phyloP scores from a whole-genome alignment of 352 stramenopile genomes.

The Phytopythium boreale region DNA sequence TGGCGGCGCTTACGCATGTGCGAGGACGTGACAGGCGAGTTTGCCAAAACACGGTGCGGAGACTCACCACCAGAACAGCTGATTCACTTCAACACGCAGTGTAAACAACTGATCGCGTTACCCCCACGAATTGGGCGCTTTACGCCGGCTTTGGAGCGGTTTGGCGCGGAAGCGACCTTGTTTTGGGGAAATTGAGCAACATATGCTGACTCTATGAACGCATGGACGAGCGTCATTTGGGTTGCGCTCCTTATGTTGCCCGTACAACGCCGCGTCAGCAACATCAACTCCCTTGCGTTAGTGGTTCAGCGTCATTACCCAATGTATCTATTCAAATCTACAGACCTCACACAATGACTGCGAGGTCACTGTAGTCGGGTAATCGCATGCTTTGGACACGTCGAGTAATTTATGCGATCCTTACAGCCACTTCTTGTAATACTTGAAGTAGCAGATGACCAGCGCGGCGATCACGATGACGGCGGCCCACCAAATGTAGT shows the following conservation, averaged over 20 bases:
- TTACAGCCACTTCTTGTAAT: conserved; percentile 76
- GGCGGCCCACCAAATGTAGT: conserved; percentile 77
- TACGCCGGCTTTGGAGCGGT: not conserved
- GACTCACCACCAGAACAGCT: conserved; percentile 1
- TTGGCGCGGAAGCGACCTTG: not conserved
- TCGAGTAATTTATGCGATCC: not conserved
- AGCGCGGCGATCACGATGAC: conserved; percentile 41
- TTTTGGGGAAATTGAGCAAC: not conserved
- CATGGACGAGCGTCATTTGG: too few relatives aligned
- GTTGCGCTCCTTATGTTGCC: not conserved
- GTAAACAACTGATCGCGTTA: conserved; percentile 9
- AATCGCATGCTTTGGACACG: not conserved
- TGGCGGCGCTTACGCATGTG: not conserved
- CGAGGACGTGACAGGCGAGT: not conserved
- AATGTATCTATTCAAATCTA: not conserved
- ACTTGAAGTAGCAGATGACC: conserved; percentile 62
- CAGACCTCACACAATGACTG: too few relatives aligned
- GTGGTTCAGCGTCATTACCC: not conserved
- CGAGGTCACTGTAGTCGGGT: too few relatives aligned
- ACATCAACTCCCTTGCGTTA: not conserved
- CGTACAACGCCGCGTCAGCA: not conserved
- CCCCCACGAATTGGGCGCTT: not conserved
- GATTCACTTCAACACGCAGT: conserved; percentile 4
- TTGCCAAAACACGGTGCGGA: conserved; percentile 12
- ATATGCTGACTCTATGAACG: not conserved